Percentiles rank a stretch among this genome's conserved stretches.
phyloP scores from a whole-genome alignment of 108 stramenopile species.

The Skeletonema grethae region DNA sequence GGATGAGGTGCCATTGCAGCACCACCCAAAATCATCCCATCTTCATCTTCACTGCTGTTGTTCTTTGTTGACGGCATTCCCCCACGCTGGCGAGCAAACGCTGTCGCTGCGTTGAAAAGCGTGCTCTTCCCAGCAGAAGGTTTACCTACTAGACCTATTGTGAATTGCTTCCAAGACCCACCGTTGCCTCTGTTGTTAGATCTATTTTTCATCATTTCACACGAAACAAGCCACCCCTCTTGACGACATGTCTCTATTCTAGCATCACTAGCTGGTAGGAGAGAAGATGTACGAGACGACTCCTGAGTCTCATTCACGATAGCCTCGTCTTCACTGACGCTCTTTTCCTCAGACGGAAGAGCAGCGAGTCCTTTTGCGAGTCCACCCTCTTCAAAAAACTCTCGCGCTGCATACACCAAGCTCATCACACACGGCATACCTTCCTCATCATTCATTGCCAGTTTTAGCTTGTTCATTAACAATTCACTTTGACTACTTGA shows the following conservation, averaged over 20 bases:
- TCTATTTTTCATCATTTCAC: slow-evolving; percentile 31
- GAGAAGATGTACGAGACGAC: not conserved
- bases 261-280: slow-evolving; percentile 43
- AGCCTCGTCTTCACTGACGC: not conserved
- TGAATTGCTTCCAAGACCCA: slow-evolving; percentile 34
- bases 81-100: slow-evolving; percentile 75
- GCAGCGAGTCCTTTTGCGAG: not conserved
- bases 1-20: slow-evolving; percentile 92
- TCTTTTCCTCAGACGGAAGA: slow-evolving; percentile 1
- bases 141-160: slow-evolving; percentile 78
- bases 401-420: slow-evolving; percentile 68
- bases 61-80: slow-evolving; percentile 27
- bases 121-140: slow-evolving; percentile 87
- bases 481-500: slow-evolving; percentile 35
- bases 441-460: slow-evolving; percentile 51
- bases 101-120: slow-evolving; percentile 89
- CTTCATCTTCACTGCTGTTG: slow-evolving; percentile 5
- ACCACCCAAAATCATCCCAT: slow-evolving; percentile 55
- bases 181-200: slow-evolving; percentile 30
- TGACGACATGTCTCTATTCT: slow-evolving; percentile 54
- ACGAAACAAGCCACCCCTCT: slow-evolving; percentile 65
- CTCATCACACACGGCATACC: slow-evolving; percentile 80
- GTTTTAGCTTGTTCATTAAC: slow-evolving; percentile 36
- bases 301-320: not conserved
- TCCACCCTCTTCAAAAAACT: slow-evolving; percentile 65